These are phyloP conservation scores for Furcasterigmium sp. DNA, from an alignment of 2,329 filamentous ascomycete genomes.

Conservation along the genomic window DNA sequence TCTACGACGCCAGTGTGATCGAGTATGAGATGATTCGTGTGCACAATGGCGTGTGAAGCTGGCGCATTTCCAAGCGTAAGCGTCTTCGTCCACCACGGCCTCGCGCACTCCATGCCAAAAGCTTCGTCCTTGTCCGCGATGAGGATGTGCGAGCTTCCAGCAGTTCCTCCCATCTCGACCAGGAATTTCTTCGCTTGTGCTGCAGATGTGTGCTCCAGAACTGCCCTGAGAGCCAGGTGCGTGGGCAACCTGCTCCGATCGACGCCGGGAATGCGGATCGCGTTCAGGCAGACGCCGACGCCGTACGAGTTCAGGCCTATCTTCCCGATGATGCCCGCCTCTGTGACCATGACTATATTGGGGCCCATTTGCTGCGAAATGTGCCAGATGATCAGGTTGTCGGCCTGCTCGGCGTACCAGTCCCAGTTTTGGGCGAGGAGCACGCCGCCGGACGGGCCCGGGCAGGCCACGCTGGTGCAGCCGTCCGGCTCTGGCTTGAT, in stretches of 20 bases:
- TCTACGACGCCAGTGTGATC: no score
- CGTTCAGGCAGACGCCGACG: conserved; percentile 57
- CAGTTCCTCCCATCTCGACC: no score
- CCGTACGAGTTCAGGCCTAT: conserved; percentile 56
- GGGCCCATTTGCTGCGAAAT: conserved; percentile 22
- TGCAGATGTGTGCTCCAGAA: conserved; percentile 44
- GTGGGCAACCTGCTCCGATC: conserved; percentile 47
- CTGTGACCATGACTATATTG: conserved; percentile 50
- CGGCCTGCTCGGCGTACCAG: neutral
- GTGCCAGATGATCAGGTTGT: no score
- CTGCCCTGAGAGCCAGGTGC: conserved; percentile 52
- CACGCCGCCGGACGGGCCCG: conserved; percentile 28
- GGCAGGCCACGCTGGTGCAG: conserved; percentile 24
- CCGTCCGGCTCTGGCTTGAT: no score
- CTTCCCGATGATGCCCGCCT: conserved; percentile 57
- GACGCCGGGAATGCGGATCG: conserved; percentile 52
- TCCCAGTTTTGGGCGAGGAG: conserved; percentile 56
- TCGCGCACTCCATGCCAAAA: no score
- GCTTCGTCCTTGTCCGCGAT: no score
- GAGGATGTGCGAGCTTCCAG: no score
- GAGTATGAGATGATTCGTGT: no score
- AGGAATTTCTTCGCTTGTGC: no score
- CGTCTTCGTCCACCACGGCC: no score
- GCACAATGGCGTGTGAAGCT: no score
- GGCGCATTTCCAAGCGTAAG: no score